Percentiles rank a stretch among this genome's conserved stretches.
phyloP scores from a whole-genome alignment of 148 eudicot species.

The Vaccinium myrtillus region DNA sequence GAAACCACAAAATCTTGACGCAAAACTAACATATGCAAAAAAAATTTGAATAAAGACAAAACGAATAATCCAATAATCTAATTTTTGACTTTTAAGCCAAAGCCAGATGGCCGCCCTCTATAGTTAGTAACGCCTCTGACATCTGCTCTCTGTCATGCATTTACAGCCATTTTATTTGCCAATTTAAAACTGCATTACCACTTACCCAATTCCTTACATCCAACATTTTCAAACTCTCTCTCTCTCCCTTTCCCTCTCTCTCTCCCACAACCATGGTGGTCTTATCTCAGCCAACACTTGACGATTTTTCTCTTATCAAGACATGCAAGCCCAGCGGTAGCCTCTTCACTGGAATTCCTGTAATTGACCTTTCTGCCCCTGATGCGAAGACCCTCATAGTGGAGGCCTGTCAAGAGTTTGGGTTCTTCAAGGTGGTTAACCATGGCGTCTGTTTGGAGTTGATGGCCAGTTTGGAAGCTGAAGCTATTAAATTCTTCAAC shows the following conservation, averaged over 20 bases:
- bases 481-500: slow-evolving; percentile 12
- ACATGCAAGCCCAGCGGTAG: slow-evolving; percentile 9
- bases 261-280: slow-evolving; percentile 13
- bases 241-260: slow-evolving; percentile 7
- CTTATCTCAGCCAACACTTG: slow-evolving; percentile 10
- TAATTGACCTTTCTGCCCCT: slow-evolving; percentile 33
- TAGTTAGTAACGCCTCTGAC: not conserved
- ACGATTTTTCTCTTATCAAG: slow-evolving; percentile 6
- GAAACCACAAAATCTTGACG: too few species aligned
- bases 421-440: slow-evolving; percentile 8
- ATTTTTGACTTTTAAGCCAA: too few species aligned
- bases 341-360: slow-evolving; percentile 23
- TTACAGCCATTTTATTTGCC: not conserved
- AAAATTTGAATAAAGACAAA: too few species aligned
- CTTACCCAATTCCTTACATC: not conserved
- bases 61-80: too few species aligned
- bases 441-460: slow-evolving; percentile 10
- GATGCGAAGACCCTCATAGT: not conserved
- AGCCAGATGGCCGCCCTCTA: not conserved
- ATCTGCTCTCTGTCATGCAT: slow-evolving; percentile 5
- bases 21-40: too few species aligned
- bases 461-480: not conserved
- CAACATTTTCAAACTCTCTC: slow-evolving; percentile 6
- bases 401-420: slow-evolving; percentile 1
- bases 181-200: not conserved